Evolutionary conservation across 2,329 filamentous ascomycete genomes (phyloP).

Genomic region (Fusarium pilosicola): DNA sequence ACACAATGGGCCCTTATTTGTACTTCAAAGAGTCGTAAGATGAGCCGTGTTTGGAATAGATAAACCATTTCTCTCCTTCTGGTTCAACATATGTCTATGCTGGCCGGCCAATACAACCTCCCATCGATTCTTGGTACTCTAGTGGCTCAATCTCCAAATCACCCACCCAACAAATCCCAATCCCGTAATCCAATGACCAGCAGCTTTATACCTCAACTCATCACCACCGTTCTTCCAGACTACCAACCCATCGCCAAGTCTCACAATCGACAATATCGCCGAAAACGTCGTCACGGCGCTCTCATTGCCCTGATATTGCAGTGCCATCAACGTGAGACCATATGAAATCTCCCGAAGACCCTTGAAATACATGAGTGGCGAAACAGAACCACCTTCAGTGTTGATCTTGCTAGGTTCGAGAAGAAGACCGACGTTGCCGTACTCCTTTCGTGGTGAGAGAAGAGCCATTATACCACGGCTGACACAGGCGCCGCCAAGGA

Average conservation of each 20-base stretch:
- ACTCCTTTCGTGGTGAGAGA: constrained; percentile 37
- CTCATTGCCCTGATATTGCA: constrained; percentile 46
- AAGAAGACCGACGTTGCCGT: constrained; percentile 37
- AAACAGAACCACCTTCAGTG: constrained; percentile 7
- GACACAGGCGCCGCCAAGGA: constrained; percentile 39
- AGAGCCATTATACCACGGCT: constrained; percentile 42
- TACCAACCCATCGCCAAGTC: constrained; percentile 47
- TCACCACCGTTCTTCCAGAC: constrained; percentile 47
- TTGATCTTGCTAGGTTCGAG: constrained; percentile 20
- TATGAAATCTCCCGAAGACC: constrained; percentile 49
- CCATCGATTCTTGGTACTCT: background rate
- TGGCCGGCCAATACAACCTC: rapidly evolving
- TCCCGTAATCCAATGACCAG: constrained; percentile 44
- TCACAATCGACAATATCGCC: constrained; percentile 44
- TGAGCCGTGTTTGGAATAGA: too few species aligned
- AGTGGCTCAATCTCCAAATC: constrained; percentile 34
- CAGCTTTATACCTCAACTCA: constrained; percentile 31
- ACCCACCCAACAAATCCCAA: constrained; percentile 43
- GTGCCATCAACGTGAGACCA: constrained; percentile 43
- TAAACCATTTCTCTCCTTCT: rapidly evolving
- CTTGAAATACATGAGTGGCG: constrained; percentile 51
- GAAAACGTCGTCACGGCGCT: constrained; percentile 45
- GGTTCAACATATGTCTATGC: too few species aligned
- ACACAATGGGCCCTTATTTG: too few species aligned
- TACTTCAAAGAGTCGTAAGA: background rate